Evolutionary conservation across 2,329 filamentous ascomycete species (phyloP).

Genomic region (Monilinia laxa): DNA sequence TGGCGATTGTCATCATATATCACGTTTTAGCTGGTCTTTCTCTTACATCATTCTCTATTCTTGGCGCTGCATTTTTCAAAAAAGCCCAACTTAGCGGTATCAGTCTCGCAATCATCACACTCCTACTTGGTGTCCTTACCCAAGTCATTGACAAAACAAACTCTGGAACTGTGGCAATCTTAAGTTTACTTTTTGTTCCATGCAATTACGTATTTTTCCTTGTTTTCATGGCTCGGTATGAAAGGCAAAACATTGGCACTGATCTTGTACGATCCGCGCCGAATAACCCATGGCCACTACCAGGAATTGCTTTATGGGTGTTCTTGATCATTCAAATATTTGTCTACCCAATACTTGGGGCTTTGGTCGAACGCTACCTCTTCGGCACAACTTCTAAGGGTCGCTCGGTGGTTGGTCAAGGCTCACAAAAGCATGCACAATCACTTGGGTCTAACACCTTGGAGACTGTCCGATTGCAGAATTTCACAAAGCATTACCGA

Average conservation of each 20-base stretch:
- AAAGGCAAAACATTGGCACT: constrained; percentile 58
- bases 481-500: constrained; percentile 76
- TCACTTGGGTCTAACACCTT: constrained; percentile 27
- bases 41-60: constrained; percentile 75
- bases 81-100: constrained; percentile 88
- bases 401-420: constrained; percentile 50
- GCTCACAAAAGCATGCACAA: neutral
- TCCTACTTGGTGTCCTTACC: constrained; percentile 77
- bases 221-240: constrained; percentile 73
- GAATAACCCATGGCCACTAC: constrained; percentile 63
- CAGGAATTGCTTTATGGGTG: constrained; percentile 75
- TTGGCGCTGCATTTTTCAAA: constrained; percentile 80
- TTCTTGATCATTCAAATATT: constrained; percentile 77
- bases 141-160: constrained; percentile 65
- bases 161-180: constrained; percentile 62
- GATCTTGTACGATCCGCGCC: constrained; percentile 64
- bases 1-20: constrained; percentile 68
- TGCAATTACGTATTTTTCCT: constrained; percentile 86
- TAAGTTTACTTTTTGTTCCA: constrained; percentile 78
- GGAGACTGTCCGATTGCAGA: constrained; percentile 65
- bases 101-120: constrained; percentile 66
- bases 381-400: constrained; percentile 72
- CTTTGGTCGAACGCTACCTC: constrained; percentile 68
- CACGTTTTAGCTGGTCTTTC: constrained; percentile 75
- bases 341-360: constrained; percentile 72